Conservation (phyloP, 192 early-diverging fungal species). For the Pilaira anomala region DNA sequence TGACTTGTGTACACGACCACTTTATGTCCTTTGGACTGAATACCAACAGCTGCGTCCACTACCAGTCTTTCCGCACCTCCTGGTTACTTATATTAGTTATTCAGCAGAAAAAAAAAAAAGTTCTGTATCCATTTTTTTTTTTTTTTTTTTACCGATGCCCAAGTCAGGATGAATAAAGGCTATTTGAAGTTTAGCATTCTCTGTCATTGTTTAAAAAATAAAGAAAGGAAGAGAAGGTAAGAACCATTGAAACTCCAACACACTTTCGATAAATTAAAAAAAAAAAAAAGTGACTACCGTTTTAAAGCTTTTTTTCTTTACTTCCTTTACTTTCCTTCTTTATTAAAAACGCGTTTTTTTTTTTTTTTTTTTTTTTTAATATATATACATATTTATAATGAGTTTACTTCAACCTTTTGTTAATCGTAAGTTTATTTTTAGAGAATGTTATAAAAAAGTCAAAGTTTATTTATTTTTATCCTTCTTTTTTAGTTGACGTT, state of each 20-base stretch:
- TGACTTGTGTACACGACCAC: slow-evolving; percentile 87
- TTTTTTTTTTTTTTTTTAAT: too few relatives aligned
- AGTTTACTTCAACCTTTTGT: slow-evolving; percentile 20
- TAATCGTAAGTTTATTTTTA: slow-evolving; percentile 6
- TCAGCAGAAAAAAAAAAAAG: neutral
- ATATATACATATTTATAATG: slow-evolving; percentile 10
- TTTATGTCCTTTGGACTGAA: slow-evolving; percentile 75
- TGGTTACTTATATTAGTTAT: slow-evolving; percentile 9
- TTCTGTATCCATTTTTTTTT: neutral
- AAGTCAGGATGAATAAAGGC: slow-evolving; percentile 93
- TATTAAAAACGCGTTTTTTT: neutral
- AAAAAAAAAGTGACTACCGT: neutral
- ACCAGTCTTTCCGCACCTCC: slow-evolving; percentile 94
- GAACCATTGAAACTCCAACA: too few relatives aligned
- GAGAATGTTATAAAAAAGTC: neutral
- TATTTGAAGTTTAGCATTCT: slow-evolving; percentile 28
- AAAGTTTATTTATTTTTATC: neutral
- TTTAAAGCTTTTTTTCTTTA: neutral
- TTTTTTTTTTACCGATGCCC: slow-evolving; percentile 68
- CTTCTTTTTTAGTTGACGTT: slow-evolving; percentile 17
- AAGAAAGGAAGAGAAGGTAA: too few relatives aligned
- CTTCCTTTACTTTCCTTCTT: neutral
- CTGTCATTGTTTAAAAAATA: too few relatives aligned
- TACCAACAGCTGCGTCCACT: slow-evolving; percentile 84
- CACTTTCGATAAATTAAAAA: too few relatives aligned